Conservation (phyloP, 208 protist genomes). For the Leishmania mexicana region DNA sequence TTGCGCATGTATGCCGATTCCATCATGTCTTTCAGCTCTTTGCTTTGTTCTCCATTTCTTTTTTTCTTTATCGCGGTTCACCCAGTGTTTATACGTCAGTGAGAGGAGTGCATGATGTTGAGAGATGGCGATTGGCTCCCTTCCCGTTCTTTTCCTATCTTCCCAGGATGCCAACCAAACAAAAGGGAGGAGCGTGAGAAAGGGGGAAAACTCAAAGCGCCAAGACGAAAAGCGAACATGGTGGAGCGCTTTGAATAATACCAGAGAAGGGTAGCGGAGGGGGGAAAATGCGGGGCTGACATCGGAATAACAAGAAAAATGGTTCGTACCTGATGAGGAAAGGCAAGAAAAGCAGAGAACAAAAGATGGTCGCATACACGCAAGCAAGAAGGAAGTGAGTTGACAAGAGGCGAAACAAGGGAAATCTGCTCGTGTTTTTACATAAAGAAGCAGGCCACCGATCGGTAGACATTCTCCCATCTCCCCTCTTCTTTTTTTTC, state of each 20-base stretch:
- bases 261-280: background rate
- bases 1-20: background rate
- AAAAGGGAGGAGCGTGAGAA: background rate
- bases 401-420: background rate
- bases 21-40: background rate
- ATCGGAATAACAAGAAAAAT: background rate
- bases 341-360: background rate
- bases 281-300: background rate
- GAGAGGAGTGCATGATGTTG: background rate
- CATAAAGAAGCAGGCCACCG: background rate
- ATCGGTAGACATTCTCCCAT: background rate
- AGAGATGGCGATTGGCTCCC: constrained; percentile 1
- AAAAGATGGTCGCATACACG: background rate
- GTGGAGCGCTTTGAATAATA: background rate
- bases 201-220: background rate
- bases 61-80: constrained; percentile 8
- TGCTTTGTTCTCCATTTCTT: background rate
- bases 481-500: constrained; percentile 1
- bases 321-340: background rate
- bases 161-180: background rate
- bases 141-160: constrained; percentile 12
- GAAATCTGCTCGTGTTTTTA: background rate
- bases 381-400: background rate
- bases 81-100: constrained; percentile 2
- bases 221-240: background rate